phyloP scores from a whole-genome alignment of 2,329 filamentous ascomycete species.

The Calonectria ilicicola region DNA sequence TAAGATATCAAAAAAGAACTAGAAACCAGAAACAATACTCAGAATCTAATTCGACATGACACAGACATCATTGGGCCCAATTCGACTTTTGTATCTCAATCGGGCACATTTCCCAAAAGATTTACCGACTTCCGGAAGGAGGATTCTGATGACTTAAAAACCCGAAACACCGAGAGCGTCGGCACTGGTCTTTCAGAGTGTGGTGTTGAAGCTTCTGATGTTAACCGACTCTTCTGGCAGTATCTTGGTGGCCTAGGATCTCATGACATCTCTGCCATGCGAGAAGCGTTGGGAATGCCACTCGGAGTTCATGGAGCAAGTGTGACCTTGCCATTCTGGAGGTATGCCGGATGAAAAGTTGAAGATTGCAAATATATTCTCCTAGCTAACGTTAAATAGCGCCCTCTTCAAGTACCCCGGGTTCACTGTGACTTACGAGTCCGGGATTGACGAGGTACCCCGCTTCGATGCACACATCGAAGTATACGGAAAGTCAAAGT shows the following conservation, averaged over 20 bases:
- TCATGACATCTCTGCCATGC: conserved; percentile 35
- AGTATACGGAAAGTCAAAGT: conserved; percentile 66
- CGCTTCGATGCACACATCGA: conserved; percentile 64
- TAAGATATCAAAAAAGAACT: conserved; percentile 30
- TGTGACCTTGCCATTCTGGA: conserved; percentile 37
- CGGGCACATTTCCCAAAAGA: conserved; percentile 28
- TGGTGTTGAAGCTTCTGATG: background rate
- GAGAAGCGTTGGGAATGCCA: conserved; percentile 37
- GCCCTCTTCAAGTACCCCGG: conserved; percentile 57
- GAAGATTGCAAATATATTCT: background rate
- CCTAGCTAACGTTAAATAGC: conserved; percentile 41
- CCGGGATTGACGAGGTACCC: conserved; percentile 65
- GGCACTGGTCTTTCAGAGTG: conserved; percentile 2
- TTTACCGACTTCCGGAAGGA: conserved; percentile 21
- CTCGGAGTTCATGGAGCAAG: conserved; percentile 40
- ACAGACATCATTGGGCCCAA: conserved; percentile 31
- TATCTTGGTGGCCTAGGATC: conserved; percentile 18
- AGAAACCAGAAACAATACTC: too few species aligned
- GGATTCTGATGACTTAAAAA: conserved; percentile 15
- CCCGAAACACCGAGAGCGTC: conserved; percentile 1
- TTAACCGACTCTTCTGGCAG: conserved; percentile 8
- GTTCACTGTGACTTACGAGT: conserved; percentile 69
- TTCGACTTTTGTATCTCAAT: conserved; percentile 25
- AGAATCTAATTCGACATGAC: background rate
- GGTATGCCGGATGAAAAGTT: background rate